Evolutionary conservation across 257 asterid species (phyloP).

Genomic region (Scutellaria barbata): DNA sequence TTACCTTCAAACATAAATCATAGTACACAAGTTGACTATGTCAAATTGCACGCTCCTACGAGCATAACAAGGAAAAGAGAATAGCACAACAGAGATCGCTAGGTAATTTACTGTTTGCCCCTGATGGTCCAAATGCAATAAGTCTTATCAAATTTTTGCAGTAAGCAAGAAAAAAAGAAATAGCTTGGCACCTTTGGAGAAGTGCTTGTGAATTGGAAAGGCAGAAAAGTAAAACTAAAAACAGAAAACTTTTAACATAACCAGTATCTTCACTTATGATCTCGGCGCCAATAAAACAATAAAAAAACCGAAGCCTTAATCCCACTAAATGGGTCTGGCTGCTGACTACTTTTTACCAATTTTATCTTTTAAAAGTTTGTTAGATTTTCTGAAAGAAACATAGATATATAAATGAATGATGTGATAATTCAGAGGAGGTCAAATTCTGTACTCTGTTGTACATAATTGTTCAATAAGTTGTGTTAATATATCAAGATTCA

Average conservation of each 20-base stretch:
- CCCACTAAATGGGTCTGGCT: no score
- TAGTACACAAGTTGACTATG: slow-evolving; percentile 10
- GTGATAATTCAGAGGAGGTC: slow-evolving; percentile 1
- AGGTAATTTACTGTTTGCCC: not conserved
- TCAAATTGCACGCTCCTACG: slow-evolving; percentile 11
- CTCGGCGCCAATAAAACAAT: slow-evolving; percentile 5
- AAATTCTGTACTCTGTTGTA: not conserved
- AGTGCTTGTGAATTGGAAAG: not conserved
- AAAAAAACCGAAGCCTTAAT: no score
- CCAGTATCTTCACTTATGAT: slow-evolving; percentile 4
- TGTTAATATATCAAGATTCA: slow-evolving; percentile 9
- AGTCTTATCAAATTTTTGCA: slow-evolving; percentile 4
- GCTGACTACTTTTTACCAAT: not conserved
- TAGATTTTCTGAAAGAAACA: slow-evolving; percentile 7
- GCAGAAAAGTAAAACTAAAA: not conserved
- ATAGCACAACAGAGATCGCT: slow-evolving; percentile 28
- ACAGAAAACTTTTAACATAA: not conserved
- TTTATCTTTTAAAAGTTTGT: slow-evolving; percentile 5
- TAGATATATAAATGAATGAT: slow-evolving; percentile 5
- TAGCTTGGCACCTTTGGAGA: not conserved
- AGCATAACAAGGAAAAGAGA: slow-evolving; percentile 14
- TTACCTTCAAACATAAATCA: slow-evolving; percentile 63
- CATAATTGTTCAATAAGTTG: not conserved
- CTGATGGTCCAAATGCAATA: slow-evolving; percentile 9
- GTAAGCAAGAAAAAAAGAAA: not conserved